Conservation (phyloP, 1,139 yeast species). For the Sugiyamaella paludigena region DNA sequence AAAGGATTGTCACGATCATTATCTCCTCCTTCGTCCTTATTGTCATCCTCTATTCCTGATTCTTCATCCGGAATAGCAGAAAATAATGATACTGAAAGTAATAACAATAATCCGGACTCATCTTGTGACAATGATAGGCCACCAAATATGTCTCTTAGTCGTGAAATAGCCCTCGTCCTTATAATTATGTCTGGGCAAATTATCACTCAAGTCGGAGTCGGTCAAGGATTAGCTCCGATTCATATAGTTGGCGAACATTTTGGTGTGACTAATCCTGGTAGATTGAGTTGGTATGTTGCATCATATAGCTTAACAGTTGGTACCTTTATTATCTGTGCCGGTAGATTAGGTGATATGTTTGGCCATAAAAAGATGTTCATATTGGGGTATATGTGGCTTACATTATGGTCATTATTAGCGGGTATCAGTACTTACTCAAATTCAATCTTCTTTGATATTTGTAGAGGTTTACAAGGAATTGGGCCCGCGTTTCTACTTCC, state of each 20-base stretch:
- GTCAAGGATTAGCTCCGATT: conserved; percentile 47
- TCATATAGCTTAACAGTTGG: conserved; percentile 60
- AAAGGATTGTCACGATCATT: neutral
- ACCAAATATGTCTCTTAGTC: conserved; percentile 8
- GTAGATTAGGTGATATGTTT: conserved; percentile 61
- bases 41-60: no score
- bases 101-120: neutral
- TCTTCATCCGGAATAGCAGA: no score
- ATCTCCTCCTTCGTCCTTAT: neutral
- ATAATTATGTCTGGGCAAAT: conserved; percentile 47
- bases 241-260: conserved; percentile 43
- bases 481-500: conserved; percentile 61
- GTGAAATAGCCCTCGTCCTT: conserved; percentile 33
- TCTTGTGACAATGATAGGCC: neutral
- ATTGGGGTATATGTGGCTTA: conserved; percentile 49
- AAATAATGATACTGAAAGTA: no score
- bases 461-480: conserved; percentile 59
- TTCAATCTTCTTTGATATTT: conserved; percentile 45
- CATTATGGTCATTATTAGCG: conserved; percentile 51
- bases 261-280: conserved; percentile 41
- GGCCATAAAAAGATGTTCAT: conserved; percentile 54
- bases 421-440: conserved; percentile 43
- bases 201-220: conserved; percentile 50
- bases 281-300: conserved; percentile 59
- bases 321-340: conserved; percentile 58